Evolutionary conservation across 305 asterid species (phyloP), one percentile per base, ranked within the genome.

Genomic region (Fraxinus baroniana): DNA sequence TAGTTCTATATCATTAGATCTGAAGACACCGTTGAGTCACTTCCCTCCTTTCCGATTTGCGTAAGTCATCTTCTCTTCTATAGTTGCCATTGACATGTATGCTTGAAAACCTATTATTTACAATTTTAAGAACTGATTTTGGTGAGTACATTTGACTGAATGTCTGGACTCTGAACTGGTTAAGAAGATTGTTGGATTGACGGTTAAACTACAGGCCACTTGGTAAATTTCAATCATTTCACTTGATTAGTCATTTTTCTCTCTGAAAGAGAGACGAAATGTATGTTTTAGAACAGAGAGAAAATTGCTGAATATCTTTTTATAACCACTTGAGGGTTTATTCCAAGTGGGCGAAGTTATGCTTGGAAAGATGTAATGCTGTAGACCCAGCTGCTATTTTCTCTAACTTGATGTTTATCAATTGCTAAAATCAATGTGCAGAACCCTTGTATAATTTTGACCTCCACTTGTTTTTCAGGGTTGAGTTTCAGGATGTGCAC

Each of bases 1-100:
- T 79, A 90, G 89, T 84, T 89, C 95, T 80, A 96, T 96, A 88
- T 93, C 97, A 24, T 81, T 96, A 95, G 99, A 96, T 88, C 85
- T 93, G 87, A 96, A 91, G 87, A 96, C 98, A 30, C 99, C 99
- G 85, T 85, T 96, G 90, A 93, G 90, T 84, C 98, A 94, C 82
- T 96, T 96, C 84, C 98, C 99, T 35, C 98, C 99, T 39, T 92
- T 96, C 82, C 99, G 98, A 81, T 96, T 96, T 84, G 95, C 92
- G 99, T 96, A 89, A 92, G 99, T 85, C 36, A 33, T 33, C 36
- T 0, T 33, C 36, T 33, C 36, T 33, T 33, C 36, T 33, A 33
- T 0, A 0, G 1, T 33, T 33, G 36, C 36, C 1, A 0, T 41
- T 74, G 28, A 7, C 15, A 26, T 70, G 24, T 79, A 73, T 68